These are phyloP conservation scores for Trapa bicornis DNA, from an alignment of 345 rosid genomes.

Conservation along the genomic window DNA sequence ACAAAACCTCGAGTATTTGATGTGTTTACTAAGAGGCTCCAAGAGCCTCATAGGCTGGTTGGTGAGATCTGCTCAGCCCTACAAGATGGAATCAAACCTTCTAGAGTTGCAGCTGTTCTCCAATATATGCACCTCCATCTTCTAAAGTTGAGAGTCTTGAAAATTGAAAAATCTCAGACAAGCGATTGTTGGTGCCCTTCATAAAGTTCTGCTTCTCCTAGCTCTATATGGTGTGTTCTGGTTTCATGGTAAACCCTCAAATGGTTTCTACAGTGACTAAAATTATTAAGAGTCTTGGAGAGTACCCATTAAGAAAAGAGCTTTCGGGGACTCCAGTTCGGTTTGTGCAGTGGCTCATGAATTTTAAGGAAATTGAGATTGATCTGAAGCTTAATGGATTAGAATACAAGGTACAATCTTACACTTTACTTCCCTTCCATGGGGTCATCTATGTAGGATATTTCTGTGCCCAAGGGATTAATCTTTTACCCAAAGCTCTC, in stretches of 20 bases:
- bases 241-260: conserved; percentile 25
- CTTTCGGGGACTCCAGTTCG: conserved; percentile 62
- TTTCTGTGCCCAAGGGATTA: conserved; percentile 33
- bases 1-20: conserved; percentile 72
- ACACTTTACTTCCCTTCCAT: conserved; percentile 71
- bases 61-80: conserved; percentile 66
- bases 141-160: conserved; percentile 44
- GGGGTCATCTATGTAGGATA: conserved; percentile 87
- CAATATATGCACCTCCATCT: conserved; percentile 70
- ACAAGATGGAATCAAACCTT: conserved; percentile 61
- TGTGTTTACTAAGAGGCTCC: conserved; percentile 76
- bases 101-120: conserved; percentile 81
- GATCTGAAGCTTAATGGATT: conserved; percentile 53
- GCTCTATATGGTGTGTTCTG: conserved; percentile 22
- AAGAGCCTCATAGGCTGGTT: conserved; percentile 72
- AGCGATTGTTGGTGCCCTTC: conserved; percentile 69
- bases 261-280: conserved; percentile 64
- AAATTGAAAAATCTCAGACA: conserved; percentile 19
- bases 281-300: conserved; percentile 60
- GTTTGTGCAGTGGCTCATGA: conserved; percentile 76
- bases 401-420: conserved; percentile 16
- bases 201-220: conserved; percentile 18
- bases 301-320: conserved; percentile 72
- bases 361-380: conserved; percentile 51
- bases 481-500: conserved; percentile 35